Percentiles rank a stretch among this genome's conserved stretches.
Evolutionary conservation across 2,329 filamentous ascomycete species (phyloP).

Genomic region (Sclerotinia sclerotiorum): DNA sequence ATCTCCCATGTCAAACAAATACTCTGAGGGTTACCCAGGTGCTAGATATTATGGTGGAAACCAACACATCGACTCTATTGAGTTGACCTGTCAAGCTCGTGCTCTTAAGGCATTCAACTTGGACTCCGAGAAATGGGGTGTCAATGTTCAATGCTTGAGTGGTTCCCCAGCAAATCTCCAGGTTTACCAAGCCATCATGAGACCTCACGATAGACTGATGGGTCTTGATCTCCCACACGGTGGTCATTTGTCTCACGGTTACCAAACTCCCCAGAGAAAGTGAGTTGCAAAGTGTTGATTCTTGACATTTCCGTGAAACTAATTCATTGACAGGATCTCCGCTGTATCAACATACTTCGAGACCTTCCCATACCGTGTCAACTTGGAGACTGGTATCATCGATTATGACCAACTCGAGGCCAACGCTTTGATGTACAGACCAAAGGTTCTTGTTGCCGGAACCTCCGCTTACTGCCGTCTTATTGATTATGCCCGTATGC

Average conservation of each 20-base stretch:
- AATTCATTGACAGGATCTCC: conserved; percentile 65
- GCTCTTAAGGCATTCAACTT: conserved; percentile 89
- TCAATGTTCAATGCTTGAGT: conserved; percentile 94
- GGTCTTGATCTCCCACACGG: conserved; percentile 95
- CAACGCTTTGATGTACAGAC: conserved; percentile 86
- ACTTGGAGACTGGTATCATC: conserved; percentile 89
- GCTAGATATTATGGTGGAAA: conserved; percentile 99
- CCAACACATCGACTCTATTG: conserved; percentile 96
- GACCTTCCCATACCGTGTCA: conserved; percentile 93
- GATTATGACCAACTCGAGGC: conserved; percentile 94
- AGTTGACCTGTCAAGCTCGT: conserved; percentile 91
- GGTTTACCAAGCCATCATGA: conserved; percentile 97
- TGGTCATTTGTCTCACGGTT: conserved; percentile 93
- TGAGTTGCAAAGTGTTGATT: conserved; percentile 44
- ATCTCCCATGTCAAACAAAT: conserved; percentile 97
- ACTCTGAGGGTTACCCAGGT: conserved; percentile 97
- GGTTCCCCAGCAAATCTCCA: conserved; percentile 96
- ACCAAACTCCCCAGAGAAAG: conserved; percentile 94
- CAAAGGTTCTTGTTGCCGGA: conserved; percentile 93
- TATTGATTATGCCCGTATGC: conserved; percentile 96
- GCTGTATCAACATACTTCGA: conserved; percentile 99
- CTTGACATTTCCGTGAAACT: conserved; percentile 19
- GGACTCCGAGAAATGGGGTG: conserved; percentile 88
- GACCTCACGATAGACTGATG: conserved; percentile 94
- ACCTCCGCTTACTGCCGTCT: conserved; percentile 97